Conservation (phyloP, 139 green algal genomes). For the Eudorina sp. region DNA sequence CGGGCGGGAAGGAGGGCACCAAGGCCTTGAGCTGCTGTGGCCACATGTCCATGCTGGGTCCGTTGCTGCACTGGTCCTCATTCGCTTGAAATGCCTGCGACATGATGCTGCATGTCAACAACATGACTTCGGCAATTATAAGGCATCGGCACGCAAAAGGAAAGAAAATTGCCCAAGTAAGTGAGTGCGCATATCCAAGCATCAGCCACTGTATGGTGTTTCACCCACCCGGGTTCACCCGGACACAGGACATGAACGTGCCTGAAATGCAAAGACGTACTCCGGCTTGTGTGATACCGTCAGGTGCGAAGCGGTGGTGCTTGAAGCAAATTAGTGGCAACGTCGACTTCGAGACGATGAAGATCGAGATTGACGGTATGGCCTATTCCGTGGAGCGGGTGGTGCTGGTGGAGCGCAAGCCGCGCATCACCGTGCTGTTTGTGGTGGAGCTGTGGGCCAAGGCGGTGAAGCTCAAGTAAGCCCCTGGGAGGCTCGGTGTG, state of each 20-base stretch:
- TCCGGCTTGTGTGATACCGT: not conserved
- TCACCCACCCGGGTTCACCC: no score
- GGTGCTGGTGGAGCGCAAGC: constrained; percentile 24
- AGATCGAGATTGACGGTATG: constrained; percentile 19
- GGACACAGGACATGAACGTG: no score
- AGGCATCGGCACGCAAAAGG: no score
- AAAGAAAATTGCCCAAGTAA: no score
- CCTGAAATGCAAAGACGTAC: not conserved
- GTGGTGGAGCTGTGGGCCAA: constrained; percentile 8
- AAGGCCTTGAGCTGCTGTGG: no score
- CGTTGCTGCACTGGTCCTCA: no score
- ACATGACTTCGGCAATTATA: no score
- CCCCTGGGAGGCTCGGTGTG: constrained; percentile 11
- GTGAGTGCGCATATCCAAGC: no score
- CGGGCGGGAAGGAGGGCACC: not conserved
- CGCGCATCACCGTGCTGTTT: not conserved
- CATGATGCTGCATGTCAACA: no score
- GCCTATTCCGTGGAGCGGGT: not conserved
- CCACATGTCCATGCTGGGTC: no score
- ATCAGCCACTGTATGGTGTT: no score
- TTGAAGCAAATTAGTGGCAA: not conserved
- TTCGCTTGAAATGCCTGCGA: no score
- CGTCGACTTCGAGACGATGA: not conserved
- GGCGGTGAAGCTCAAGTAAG: constrained; percentile 5
- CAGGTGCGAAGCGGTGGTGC: constrained; percentile 21